These are phyloP conservation scores for Silybum marianum DNA, from an alignment of 129 eudicot genomes.

Conservation along the genomic window DNA sequence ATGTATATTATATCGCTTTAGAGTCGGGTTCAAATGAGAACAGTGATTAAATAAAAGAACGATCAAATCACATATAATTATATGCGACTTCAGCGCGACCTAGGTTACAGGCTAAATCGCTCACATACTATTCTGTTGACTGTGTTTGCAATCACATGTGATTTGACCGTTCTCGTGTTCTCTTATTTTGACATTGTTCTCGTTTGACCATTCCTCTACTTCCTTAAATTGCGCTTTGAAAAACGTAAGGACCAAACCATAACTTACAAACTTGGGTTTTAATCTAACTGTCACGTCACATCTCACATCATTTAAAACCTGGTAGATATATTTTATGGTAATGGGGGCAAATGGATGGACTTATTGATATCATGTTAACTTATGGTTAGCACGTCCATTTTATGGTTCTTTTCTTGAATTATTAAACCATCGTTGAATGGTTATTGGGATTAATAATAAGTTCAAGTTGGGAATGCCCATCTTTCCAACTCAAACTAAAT, in stretches of 20 bases:
- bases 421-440: neutral
- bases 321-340: neutral
- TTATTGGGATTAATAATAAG: neutral
- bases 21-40: neutral
- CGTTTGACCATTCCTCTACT: neutral
- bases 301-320: neutral
- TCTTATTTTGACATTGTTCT: neutral
- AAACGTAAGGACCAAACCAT: neutral
- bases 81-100: neutral
- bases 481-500: neutral
- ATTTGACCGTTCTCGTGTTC: neutral
- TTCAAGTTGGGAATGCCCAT: conserved; percentile 1
- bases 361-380: neutral
- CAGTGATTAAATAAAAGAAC: neutral
- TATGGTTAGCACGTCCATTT: conserved; percentile 6
- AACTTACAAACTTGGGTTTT: neutral
- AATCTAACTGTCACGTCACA: neutral
- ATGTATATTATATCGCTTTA: neutral
- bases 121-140: neutral
- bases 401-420: neutral
- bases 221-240: neutral
- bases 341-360: neutral
- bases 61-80: neutral
- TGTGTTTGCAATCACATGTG: neutral
- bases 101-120: neutral